Evolutionary conservation across 2,329 filamentous ascomycete species (phyloP).

Genomic region (Trichoderma sp.): DNA sequence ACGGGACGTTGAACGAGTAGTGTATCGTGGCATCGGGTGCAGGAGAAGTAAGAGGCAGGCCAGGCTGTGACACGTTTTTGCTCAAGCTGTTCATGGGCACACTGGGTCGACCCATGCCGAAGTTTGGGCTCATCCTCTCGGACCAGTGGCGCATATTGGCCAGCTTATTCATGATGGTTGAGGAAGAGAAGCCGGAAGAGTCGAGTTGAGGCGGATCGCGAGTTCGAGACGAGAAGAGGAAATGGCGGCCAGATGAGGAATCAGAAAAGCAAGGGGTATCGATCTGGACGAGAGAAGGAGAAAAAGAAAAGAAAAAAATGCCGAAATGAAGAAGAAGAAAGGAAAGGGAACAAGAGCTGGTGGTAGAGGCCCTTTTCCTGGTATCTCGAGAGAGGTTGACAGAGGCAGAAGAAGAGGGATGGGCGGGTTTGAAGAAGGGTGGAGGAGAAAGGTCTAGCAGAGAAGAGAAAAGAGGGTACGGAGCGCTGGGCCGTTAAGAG

Average conservation of each 20-base stretch:
- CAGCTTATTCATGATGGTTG: conserved; percentile 64
- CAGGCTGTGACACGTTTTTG: conserved; percentile 53
- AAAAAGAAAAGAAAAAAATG: conserved; percentile 23
- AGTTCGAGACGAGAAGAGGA: conserved; percentile 22
- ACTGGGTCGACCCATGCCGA: conserved; percentile 61
- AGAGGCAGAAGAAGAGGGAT: conserved; percentile 12
- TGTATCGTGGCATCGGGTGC: conserved; percentile 77
- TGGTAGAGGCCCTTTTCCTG: conserved; percentile 20
- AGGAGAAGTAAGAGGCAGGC: conserved; percentile 61
- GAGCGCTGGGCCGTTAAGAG: conserved; percentile 18
- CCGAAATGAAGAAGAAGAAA: conserved; percentile 26
- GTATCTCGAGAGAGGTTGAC: conserved; percentile 16
- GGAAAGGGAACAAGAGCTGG: conserved; percentile 24
- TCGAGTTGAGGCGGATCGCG: neutral
- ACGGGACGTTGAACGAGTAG: conserved; percentile 96
- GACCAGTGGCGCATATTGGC: conserved; percentile 71
- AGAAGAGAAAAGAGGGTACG: conserved; percentile 1
- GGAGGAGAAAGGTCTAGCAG: conserved; percentile 23
- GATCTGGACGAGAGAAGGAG: conserved; percentile 22
- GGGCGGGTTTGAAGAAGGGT: conserved; percentile 22
- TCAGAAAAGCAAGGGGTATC: conserved; percentile 28
- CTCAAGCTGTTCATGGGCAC: conserved; percentile 56
- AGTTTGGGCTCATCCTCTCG: conserved; percentile 67
- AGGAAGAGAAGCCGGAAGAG: conserved; percentile 12
- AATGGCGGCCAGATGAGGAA: conserved; percentile 26